Base-by-base conservation (phyloP, 139 green algal species). In the Spirogloea muscicola region DNA sequence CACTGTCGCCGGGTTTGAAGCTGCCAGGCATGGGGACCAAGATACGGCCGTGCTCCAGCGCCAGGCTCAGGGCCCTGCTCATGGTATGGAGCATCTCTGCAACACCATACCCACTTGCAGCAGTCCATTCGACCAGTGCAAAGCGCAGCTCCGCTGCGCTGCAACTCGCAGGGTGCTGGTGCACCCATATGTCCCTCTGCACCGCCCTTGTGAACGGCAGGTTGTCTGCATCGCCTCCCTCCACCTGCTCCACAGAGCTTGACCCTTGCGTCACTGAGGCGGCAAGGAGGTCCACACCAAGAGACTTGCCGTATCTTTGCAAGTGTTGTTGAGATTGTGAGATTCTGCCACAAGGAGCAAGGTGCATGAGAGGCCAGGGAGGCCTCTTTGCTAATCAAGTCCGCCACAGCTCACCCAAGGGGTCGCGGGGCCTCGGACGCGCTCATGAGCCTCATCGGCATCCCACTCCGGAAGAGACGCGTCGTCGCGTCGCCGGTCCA, bases 111-210 rank as follows among this genome's bases (percentile, higher is more conserved):
- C 16, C 16, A 3, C 21, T 48, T 7, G 49, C 74, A 37, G 58
- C 27, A 29, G 25, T n/a, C 69, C 69, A 78, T 3, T 78, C 61
- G 3, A 58, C 52, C 37, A 72, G 36, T 25, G 59, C 3, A 44
- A 78, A 78, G n/a, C 65, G 68, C 25, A 75, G 3, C 33, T 75
- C 58, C 25, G 48, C n/a, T 9, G 52, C 34, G 3, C 33, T 21
- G 34, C 36, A 34, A 13, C 7, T n/a, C 29, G 59, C n/a, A 18
- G 64, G 64, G 49, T 49, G 36, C 49, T 73, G 64, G 49, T 73
- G 64, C 48, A 69, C 16, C 64, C 64, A 73, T n/a, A 73, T 21
- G 33, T 73, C 64, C 33, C 64, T n/a, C 34, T 73, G 64, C 64
- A 39, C 64, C 31, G 3, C 42, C 64, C 64, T 18, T 34, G 64